A percentile compares a stretch with the other conserved stretches of the same genome.
phyloP scores from a whole-genome alignment of 345 rosid genomes.

The Reutealis trisperma region DNA sequence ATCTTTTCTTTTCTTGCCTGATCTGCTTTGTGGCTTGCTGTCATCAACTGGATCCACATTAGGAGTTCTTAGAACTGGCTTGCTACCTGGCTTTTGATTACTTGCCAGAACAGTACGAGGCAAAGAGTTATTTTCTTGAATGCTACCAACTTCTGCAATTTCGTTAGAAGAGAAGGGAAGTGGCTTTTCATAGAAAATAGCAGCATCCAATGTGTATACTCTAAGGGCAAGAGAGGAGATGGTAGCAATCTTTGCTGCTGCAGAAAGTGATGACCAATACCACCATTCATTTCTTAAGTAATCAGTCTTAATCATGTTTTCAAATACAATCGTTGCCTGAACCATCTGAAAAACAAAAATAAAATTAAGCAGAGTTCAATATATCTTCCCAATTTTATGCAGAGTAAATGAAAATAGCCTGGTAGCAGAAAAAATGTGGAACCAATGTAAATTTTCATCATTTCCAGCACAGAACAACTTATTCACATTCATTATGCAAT shows the following conservation, averaged over 20 bases:
- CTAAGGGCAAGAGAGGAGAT: slow-evolving; percentile 40
- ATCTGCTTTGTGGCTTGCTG: slow-evolving; percentile 14
- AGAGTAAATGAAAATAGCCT: not conserved
- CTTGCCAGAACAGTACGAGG: slow-evolving; percentile 5
- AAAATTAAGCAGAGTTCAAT: not conserved
- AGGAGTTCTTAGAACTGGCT: slow-evolving; percentile 1
- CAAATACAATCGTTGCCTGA: slow-evolving; percentile 38
- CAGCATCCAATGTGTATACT: slow-evolving; percentile 40
- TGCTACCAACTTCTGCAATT: slow-evolving; percentile 9
- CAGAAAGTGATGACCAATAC: slow-evolving; percentile 42
- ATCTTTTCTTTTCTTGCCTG: slow-evolving; percentile 26
- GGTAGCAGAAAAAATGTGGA: not conserved
- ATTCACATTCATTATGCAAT: too few species aligned
- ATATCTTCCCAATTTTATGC: not conserved
- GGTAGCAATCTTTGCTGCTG: slow-evolving; percentile 36
- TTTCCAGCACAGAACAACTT: too few species aligned
- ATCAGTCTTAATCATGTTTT: slow-evolving; percentile 38
- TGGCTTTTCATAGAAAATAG: slow-evolving; percentile 33
- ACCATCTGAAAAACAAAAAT: slow-evolving; percentile 34
- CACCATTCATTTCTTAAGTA: slow-evolving; percentile 41
- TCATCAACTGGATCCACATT: not conserved
- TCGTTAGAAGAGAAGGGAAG: slow-evolving; percentile 1
- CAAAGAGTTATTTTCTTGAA: slow-evolving; percentile 6
- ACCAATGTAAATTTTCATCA: not conserved
- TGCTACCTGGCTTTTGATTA: slow-evolving; percentile 18